These are phyloP conservation scores for Toxoplasma gondii DNA, from an alignment of 169 alveolate species.

Conservation along the genomic window DNA sequence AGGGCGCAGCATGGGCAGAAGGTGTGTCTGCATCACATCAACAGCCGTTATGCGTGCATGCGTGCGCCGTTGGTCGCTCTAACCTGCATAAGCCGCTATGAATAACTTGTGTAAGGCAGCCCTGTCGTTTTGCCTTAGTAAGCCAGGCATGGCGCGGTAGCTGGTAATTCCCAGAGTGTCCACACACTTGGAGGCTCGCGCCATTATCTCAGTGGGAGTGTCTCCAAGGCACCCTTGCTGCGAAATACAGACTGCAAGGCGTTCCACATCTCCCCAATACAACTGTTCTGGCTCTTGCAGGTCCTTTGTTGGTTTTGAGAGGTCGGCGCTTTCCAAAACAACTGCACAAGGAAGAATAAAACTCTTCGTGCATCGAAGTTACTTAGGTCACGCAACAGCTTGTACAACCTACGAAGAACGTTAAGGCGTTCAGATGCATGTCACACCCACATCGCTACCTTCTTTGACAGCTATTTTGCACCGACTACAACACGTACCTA, in stretches of 20 bases:
- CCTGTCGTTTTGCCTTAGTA: neutral
- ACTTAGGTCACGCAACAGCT: too few relatives aligned
- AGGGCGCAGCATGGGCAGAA: too few relatives aligned
- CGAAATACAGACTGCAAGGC: neutral
- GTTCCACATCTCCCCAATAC: neutral
- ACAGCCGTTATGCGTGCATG: too few relatives aligned
- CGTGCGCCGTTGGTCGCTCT: neutral
- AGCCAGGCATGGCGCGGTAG: neutral
- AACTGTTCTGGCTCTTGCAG: neutral
- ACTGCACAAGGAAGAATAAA: neutral
- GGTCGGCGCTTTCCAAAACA: neutral
- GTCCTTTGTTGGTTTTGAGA: neutral
- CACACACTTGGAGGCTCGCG: neutral
- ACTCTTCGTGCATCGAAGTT: neutral
- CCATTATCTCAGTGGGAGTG: neutral
- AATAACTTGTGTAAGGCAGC: neutral
- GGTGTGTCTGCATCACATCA: too few relatives aligned
- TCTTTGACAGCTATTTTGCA: too few relatives aligned
- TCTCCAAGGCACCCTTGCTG: constrained; percentile 13
- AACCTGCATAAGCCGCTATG: neutral
- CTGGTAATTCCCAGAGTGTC: neutral
- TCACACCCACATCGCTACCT: too few relatives aligned
- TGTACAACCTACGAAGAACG: too few relatives aligned
- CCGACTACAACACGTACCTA: too few relatives aligned
- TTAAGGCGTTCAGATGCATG: too few relatives aligned